A percentile compares a stretch with the other conserved stretches of the same genome.
Evolutionary conservation across 106 monocot species (phyloP).

Genomic region (Cymbidium sinense): DNA sequence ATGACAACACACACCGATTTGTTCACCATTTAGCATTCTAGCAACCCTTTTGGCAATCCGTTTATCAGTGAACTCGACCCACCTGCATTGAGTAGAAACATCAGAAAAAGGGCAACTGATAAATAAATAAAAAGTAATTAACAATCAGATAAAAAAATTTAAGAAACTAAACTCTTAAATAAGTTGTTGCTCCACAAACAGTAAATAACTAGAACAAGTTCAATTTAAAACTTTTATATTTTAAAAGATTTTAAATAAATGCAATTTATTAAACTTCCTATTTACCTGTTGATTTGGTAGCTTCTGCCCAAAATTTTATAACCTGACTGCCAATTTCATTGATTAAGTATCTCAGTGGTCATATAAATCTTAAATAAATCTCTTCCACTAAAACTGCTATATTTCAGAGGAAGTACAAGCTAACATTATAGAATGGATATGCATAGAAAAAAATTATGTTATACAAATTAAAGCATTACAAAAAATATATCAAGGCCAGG

Average conservation of each 20-base stretch:
- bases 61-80: conserved; percentile 91
- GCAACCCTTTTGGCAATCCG: conserved; percentile 75
- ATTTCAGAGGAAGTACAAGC: background rate
- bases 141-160: background rate
- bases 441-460: background rate
- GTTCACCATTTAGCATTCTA: conserved; percentile 79
- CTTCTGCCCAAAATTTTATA: background rate
- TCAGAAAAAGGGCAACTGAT: background rate
- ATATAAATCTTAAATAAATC: background rate
- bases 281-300: background rate
- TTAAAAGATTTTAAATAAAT: background rate
- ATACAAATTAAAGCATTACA: background rate
- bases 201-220: background rate
- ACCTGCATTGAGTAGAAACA: conserved; percentile 33
- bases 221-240: background rate
- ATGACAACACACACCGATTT: conserved; percentile 53
- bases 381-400: conserved; percentile 1
- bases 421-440: background rate
- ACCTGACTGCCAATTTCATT: background rate
- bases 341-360: background rate
- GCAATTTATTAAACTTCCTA: background rate
- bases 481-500: background rate
- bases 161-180: background rate
- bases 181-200: background rate
- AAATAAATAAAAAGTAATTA: background rate